phyloP scores from a whole-genome alignment of 306 rosid genomes.

The Ziziphus jujuba region DNA sequence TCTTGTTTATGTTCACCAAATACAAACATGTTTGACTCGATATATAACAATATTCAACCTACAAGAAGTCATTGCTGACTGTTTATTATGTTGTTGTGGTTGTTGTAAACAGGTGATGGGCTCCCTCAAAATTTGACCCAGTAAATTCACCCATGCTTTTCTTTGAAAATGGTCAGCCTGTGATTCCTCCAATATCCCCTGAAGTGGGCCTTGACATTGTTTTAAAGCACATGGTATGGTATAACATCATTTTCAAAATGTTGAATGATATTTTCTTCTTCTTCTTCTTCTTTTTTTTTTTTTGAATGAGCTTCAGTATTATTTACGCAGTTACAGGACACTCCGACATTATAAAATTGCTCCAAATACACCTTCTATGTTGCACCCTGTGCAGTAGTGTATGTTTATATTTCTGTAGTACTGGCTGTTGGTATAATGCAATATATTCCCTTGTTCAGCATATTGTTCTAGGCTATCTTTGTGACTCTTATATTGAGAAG shows the following conservation, averaged over 20 bases:
- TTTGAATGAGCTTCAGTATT: background rate
- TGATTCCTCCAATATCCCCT: conserved; percentile 74
- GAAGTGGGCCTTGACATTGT: conserved; percentile 77
- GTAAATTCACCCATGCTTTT: conserved; percentile 88
- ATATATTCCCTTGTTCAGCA: no score
- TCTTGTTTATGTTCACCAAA: background rate
- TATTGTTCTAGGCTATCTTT: no score
- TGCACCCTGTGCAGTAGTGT: background rate
- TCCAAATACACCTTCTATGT: background rate
- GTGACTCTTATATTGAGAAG: no score
- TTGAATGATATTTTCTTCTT: conserved; percentile 12
- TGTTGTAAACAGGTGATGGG: conserved; percentile 84
- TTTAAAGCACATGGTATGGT: conserved; percentile 71
- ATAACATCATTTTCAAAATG: background rate
- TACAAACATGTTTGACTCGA: background rate
- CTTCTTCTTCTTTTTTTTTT: no score
- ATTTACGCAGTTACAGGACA: background rate
- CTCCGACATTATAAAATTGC: background rate
- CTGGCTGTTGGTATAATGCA: background rate
- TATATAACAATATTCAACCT: conserved; percentile 4
- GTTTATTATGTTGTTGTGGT: conserved; percentile 25
- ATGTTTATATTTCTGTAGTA: background rate
- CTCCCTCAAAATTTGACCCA: conserved; percentile 93
- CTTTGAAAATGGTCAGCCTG: conserved; percentile 69
- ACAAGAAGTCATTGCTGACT: background rate